These are phyloP conservation scores for Syncephalastrum sp. DNA, from an alignment of 371 early-diverging fungal genomes.

Conservation along the genomic window DNA sequence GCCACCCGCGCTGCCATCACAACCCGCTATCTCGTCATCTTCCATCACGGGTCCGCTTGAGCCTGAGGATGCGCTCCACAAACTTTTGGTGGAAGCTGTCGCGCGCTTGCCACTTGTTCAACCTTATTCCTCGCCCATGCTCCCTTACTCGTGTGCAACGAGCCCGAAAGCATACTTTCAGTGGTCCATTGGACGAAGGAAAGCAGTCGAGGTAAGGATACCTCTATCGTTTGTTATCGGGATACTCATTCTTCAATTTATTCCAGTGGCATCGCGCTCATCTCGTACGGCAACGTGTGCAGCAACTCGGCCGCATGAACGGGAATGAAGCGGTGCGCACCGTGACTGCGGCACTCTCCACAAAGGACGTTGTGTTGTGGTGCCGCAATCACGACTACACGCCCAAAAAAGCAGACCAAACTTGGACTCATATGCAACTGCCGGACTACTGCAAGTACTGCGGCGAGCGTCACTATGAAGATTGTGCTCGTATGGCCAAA, in stretches of 20 bases:
- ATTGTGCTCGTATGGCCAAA: slow-evolving; percentile 34
- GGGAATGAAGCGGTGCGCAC: slow-evolving; percentile 32
- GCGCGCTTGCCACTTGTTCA: too few relatives aligned
- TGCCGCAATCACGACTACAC: slow-evolving; percentile 34
- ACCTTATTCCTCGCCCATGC: not conserved
- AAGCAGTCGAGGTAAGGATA: slow-evolving; percentile 36
- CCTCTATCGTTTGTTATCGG: too few relatives aligned
- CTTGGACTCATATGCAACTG: too few relatives aligned
- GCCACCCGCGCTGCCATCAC: too few relatives aligned
- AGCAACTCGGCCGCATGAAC: slow-evolving; percentile 27
- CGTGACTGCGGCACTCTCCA: slow-evolving; percentile 30
- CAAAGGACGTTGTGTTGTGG: slow-evolving; percentile 44
- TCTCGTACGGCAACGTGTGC: slow-evolving; percentile 32
- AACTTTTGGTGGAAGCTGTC: too few relatives aligned
- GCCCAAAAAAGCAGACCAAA: slow-evolving; percentile 22
- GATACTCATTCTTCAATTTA: not conserved
- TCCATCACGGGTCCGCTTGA: too few relatives aligned
- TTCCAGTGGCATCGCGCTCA: slow-evolving; percentile 42
- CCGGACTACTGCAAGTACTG: slow-evolving; percentile 40
- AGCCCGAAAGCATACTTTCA: slow-evolving; percentile 27
- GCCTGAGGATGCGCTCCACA: too few relatives aligned
- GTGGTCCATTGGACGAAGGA: slow-evolving; percentile 39
- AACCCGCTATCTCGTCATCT: too few relatives aligned
- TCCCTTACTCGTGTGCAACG: slow-evolving; percentile 37
- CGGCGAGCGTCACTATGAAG: slow-evolving; percentile 26